Conservation (phyloP, 192 early-diverging fungal species). For the Diversispora epigaea region DNA sequence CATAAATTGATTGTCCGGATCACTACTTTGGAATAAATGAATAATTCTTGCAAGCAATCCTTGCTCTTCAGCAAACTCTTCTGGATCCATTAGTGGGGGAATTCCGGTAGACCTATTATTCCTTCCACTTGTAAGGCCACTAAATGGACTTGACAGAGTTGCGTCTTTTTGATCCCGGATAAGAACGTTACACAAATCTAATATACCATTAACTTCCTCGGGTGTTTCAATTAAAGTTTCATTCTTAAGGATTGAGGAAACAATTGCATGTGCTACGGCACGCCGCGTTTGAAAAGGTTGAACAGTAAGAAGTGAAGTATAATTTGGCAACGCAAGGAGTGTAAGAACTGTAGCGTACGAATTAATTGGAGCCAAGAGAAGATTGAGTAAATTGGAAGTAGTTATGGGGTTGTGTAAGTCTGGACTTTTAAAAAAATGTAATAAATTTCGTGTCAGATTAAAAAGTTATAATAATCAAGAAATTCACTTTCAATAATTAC, state of each 20-base stretch:
- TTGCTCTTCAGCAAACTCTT: conserved; percentile 91
- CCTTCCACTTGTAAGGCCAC: conserved; percentile 32
- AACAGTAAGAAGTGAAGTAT: conserved; percentile 77
- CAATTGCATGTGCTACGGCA: conserved; percentile 76
- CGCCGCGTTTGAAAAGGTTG: conserved; percentile 84
- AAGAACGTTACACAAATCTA: conserved; percentile 80
- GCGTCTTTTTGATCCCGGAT: conserved; percentile 81
- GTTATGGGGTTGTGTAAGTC: conserved; percentile 72
- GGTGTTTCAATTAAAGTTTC: conserved; percentile 64
- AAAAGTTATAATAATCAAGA: not conserved
- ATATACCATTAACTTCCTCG: conserved; percentile 74
- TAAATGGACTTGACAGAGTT: conserved; percentile 46
- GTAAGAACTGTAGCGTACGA: conserved; percentile 70
- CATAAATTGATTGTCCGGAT: conserved; percentile 77
- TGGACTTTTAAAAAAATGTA: conserved; percentile 34
- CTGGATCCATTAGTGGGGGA: conserved; percentile 66
- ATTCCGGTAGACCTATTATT: not conserved
- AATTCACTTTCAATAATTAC: conserved; percentile 1
- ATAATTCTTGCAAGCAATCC: conserved; percentile 79
- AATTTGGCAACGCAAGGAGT: conserved; percentile 73
- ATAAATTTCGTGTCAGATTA: not conserved
- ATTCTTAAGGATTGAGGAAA: conserved; percentile 68
- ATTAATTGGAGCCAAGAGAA: conserved; percentile 81
- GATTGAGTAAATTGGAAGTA: conserved; percentile 70
- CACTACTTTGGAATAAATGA: conserved; percentile 68